phyloP scores from a whole-genome alignment of 306 rosid species.

The Quercus robur region DNA sequence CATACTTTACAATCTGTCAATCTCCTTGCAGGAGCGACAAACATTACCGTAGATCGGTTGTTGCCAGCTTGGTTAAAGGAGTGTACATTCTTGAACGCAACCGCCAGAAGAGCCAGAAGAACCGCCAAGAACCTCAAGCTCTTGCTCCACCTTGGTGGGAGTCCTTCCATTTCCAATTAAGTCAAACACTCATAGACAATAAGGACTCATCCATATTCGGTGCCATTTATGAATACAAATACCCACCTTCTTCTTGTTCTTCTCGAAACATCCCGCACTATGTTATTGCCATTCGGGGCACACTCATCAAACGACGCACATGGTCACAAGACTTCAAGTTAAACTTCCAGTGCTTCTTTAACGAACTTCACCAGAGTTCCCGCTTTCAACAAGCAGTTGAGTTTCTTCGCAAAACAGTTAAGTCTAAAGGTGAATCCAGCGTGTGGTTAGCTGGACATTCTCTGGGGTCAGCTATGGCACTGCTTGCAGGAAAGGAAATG shows the following conservation, averaged over 20 bases:
- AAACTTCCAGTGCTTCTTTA: neutral
- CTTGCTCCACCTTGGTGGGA: slow-evolving; percentile 20
- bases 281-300: slow-evolving; percentile 29
- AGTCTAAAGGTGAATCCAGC: neutral
- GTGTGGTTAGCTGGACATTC: slow-evolving; percentile 43
- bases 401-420: neutral
- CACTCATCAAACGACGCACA: neutral
- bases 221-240: slow-evolving; percentile 2
- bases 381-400: slow-evolving; percentile 8
- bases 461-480: slow-evolving; percentile 31
- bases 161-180: slow-evolving; percentile 21
- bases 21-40: neutral
- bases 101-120: slow-evolving; percentile 10
- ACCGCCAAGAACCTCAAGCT: neutral
- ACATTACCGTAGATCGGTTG: slow-evolving; percentile 7
- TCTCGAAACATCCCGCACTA: slow-evolving; percentile 12
- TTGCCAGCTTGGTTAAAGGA: slow-evolving; percentile 21
- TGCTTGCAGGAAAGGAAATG: slow-evolving; percentile 27
- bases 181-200: neutral
- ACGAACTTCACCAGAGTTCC: slow-evolving; percentile 9
- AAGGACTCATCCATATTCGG: slow-evolving; percentile 12
- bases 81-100: neutral
- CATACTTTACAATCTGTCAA: too few species aligned
- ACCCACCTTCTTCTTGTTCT: neutral
- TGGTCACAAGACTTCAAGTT: neutral